phyloP scores from a whole-genome alignment of 305 asterid species.

The Fraxinus albicans region DNA sequence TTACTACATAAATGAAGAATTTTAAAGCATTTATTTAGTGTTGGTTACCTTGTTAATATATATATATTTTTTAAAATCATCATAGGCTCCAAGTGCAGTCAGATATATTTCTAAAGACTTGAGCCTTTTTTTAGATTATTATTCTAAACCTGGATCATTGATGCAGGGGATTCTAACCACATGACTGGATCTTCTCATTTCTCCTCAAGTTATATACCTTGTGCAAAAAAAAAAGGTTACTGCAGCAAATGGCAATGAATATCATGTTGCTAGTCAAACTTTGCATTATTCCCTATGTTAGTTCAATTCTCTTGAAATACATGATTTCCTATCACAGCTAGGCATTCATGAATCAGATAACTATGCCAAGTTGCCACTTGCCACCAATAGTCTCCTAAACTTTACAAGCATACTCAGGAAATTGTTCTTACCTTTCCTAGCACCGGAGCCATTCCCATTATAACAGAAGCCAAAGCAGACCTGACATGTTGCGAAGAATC shows the following conservation, averaged over 20 bases:
- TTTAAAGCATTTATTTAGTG: neutral
- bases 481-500: conserved; percentile 98
- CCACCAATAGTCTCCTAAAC: conserved; percentile 8
- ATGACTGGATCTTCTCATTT: neutral
- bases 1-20: neutral
- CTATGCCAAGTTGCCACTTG: neutral
- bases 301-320: neutral
- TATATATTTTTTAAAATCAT: neutral
- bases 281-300: neutral
- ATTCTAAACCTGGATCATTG: neutral
- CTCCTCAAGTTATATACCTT: neutral
- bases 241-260: neutral
- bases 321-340: neutral
- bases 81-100: neutral
- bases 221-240: neutral
- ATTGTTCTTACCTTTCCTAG: conserved; percentile 67
- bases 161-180: neutral
- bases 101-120: neutral
- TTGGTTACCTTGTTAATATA: neutral
- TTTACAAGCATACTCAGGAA: neutral
- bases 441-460: conserved; percentile 97
- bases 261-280: neutral
- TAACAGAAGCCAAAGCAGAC: conserved; percentile 90
- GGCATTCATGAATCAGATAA: neutral
- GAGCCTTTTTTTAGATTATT: neutral